Evolutionary conservation across 352 stramenopile genomes (phyloP), one percentile per base, ranked within the genome.

Genomic region (Albugo candida): DNA sequence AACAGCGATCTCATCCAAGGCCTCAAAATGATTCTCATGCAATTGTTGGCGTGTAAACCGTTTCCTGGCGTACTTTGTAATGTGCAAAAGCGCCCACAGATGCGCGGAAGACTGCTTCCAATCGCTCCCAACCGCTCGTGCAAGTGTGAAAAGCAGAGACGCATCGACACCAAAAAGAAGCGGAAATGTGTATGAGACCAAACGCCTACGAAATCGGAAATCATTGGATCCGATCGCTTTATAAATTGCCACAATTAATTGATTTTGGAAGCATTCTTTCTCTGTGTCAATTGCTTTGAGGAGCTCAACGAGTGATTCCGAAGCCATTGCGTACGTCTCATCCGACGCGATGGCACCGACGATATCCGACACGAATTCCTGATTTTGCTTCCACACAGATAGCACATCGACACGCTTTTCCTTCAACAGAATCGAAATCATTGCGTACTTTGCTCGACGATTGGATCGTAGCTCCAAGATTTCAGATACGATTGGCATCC

Each of bases 31-130:
- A 43, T 43, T 43, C 38, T 24, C 17, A 43, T 8, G 24, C 34
- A 83, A 58, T 38, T 76, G 77, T 39, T 81, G 70, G 11, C 65
- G 65, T 16, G 70, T 42, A 46, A 83, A 61, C 39, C 64, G 64
- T 56, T 83, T 84, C 37, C 76, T 67, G 12, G 76, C 76, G 58
- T 77, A 75, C 55, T 89, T 89, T 12, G 86, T 56, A 6, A 86
- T 64, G 47, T 86, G 73, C 14, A 89, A 59, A 41, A 83, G 66
- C 31, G 71, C 70, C 76, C 76, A 89, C 16, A 86, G 48, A 43
- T 43, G 38, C 2, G 49, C 57, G 1, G 45, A 19, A 42, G 73
- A 68, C n/a, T 84, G 52, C 31, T 53, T 52, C 13, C 77, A 49
- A 8, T 85, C 66, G 19, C 85, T 57, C 2, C 62, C 13, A 14